A percentile compares a stretch with the other conserved stretches of the same genome.
Conservation (phyloP, 1,284 basidiomycete species). For the Flammula alnicola region DNA sequence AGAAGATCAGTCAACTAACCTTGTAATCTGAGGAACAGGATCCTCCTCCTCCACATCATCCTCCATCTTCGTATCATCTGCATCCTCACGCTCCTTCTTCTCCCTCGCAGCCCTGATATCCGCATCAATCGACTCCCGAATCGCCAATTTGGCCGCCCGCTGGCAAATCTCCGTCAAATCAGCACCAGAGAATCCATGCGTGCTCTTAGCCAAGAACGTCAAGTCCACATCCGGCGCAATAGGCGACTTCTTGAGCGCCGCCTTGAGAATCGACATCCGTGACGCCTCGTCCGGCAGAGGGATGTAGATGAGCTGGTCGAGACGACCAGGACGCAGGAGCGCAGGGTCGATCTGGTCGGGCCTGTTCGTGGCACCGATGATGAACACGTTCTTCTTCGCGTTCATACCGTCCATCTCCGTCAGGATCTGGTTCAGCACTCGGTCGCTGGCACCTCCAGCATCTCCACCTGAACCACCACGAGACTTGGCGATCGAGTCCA, state of each 20-base stretch:
- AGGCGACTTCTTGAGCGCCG: slow-evolving; percentile 93
- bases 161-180: slow-evolving; percentile 99
- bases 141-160: slow-evolving; percentile 95
- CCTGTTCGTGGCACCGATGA: slow-evolving; percentile 98
- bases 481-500: slow-evolving; percentile 98
- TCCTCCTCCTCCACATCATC: slow-evolving; percentile 82
- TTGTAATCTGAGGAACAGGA: slow-evolving; percentile 95
- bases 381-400: slow-evolving; percentile 99
- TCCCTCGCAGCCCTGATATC: slow-evolving; percentile 87
- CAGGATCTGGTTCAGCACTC: slow-evolving; percentile 95
- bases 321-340: slow-evolving; percentile 96
- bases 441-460: slow-evolving; percentile 94
- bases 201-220: slow-evolving; percentile 87
- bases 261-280: slow-evolving; percentile 90
- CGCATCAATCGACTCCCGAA: slow-evolving; percentile 92
- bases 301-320: slow-evolving; percentile 95
- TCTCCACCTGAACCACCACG: slow-evolving; percentile 87
- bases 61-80: slow-evolving; percentile 74
- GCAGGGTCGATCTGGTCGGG: slow-evolving; percentile 99
- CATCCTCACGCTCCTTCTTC: slow-evolving; percentile 82
- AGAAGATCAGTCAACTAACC: too few species aligned
- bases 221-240: slow-evolving; percentile 89
- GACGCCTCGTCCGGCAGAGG: slow-evolving; percentile 93
- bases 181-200: slow-evolving; percentile 98
- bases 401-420: slow-evolving; percentile 99